Percentiles rank a stretch among this genome's conserved stretches.
phyloP scores from a whole-genome alignment of 2,329 filamentous ascomycete genomes.

The Cladosporium colombiae region DNA sequence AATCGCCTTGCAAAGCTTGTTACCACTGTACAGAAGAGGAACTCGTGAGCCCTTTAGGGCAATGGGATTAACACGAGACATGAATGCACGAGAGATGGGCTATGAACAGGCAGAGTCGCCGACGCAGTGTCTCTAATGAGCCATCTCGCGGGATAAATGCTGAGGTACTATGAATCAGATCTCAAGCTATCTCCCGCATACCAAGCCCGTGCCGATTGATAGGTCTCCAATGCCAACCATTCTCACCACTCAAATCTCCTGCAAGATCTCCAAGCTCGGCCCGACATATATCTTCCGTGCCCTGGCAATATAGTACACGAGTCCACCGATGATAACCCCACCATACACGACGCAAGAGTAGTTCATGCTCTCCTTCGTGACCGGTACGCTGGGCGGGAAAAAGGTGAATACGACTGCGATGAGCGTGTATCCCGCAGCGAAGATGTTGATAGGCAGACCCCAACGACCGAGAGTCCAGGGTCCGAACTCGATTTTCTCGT shows the following conservation, averaged over 20 bases:
- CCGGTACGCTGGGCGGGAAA: not conserved
- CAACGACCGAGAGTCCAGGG: constrained; percentile 20
- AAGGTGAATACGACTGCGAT: not conserved
- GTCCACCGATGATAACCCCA: not conserved
- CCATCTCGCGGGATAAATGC: not conserved
- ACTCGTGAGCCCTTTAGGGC: not conserved
- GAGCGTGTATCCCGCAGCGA: not conserved
- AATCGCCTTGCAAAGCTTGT: not conserved
- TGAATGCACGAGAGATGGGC: not conserved
- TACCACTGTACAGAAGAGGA: not conserved
- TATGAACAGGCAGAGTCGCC: not conserved
- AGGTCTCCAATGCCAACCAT: not conserved
- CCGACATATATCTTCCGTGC: not conserved
- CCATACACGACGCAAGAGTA: not conserved
- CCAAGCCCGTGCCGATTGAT: not conserved
- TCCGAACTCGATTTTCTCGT: constrained; percentile 19
- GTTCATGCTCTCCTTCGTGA: not conserved
- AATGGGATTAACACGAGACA: not conserved
- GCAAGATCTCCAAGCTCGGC: not conserved
- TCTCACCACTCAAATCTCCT: not conserved
- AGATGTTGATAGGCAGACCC: constrained; percentile 14
- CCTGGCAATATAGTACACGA: not conserved
- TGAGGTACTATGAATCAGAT: not conserved
- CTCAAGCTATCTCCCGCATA: not conserved
- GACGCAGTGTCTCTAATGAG: not conserved